These are phyloP conservation scores for Macrolepiota albuminosa DNA, from an alignment of 768 basidiomycete genomes.

Conservation along the genomic window DNA sequence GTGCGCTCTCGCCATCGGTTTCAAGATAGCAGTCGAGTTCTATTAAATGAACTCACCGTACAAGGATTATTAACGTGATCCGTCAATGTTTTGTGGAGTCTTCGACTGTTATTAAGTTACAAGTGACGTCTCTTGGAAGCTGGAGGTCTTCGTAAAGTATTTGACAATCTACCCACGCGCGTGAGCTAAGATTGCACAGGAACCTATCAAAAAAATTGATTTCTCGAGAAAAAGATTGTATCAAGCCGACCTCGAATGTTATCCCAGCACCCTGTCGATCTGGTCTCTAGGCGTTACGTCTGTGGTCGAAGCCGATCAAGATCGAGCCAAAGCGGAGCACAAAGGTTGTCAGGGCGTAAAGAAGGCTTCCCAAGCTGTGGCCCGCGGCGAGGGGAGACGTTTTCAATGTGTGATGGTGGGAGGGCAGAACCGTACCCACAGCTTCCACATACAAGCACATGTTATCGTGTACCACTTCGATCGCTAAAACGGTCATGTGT, in stretches of 20 bases:
- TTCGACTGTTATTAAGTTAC: neutral
- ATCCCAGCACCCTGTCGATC: neutral
- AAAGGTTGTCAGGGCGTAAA: neutral
- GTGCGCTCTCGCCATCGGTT: neutral
- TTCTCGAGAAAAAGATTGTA: neutral
- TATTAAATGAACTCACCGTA: conserved; percentile 5
- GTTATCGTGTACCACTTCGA: conserved; percentile 9
- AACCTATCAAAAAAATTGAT: conserved; percentile 1
- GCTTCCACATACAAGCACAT: neutral
- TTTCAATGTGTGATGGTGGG: conserved; percentile 1
- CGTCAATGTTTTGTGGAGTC: neutral
- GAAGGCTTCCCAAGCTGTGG: neutral
- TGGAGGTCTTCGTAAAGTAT: neutral
- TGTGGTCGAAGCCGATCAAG: neutral
- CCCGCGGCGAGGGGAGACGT: neutral
- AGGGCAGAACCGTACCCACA: neutral
- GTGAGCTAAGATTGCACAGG: neutral
- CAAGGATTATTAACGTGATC: neutral
- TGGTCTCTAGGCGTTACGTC: neutral
- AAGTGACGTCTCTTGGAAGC: neutral
- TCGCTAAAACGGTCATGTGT: conserved; percentile 12
- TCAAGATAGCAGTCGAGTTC: neutral
- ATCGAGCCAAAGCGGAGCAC: neutral
- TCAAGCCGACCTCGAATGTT: neutral
- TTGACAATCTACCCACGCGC: neutral